These are phyloP conservation scores for Quercus berberidifolia DNA, from an alignment of 306 rosid species.

Conservation along the genomic window DNA sequence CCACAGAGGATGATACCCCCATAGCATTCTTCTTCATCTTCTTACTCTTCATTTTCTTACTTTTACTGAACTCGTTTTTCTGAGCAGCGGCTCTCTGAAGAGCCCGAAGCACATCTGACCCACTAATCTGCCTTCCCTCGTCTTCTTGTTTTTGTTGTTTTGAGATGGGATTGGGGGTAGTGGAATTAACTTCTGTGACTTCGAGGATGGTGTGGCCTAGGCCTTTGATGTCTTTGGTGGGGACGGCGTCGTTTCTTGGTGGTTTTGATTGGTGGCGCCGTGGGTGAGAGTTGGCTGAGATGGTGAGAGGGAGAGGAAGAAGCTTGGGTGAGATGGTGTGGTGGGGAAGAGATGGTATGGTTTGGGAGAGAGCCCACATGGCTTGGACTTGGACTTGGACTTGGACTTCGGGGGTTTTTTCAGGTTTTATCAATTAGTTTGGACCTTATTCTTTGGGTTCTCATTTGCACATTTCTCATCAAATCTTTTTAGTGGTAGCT, in stretches of 20 bases:
- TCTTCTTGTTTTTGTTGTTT: constrained; percentile 1
- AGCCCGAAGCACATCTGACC: constrained; percentile 70
- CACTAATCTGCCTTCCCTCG: constrained; percentile 38
- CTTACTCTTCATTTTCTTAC: constrained; percentile 33
- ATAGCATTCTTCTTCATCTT: constrained; percentile 4
- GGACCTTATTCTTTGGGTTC: too few species aligned
- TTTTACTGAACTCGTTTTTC: constrained; percentile 12
- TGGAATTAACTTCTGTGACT: constrained; percentile 13
- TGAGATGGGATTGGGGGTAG: constrained; percentile 7
- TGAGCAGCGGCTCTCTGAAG: constrained; percentile 49
- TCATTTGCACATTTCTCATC: too few species aligned
- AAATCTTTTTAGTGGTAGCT: too few species aligned
- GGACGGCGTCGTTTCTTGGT: not conserved
- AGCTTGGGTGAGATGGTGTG: not conserved
- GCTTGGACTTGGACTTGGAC: not conserved
- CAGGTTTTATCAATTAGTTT: too few species aligned
- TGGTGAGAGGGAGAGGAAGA: constrained; percentile 9
- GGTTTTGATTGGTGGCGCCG: constrained; percentile 1
- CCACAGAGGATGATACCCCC: constrained; percentile 29
- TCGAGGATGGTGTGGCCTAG: constrained; percentile 26
- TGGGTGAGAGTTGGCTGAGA: constrained; percentile 31
- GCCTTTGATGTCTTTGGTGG: constrained; percentile 7
- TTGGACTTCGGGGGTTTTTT: not conserved
- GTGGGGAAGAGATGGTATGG: not conserved
- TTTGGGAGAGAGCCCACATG: constrained; percentile 28